Evolutionary conservation across 495 filamentous ascomycete genomes (phyloP), one percentile per base, ranked within the genome.

Genomic region (Annulohypoxylon stygium): DNA sequence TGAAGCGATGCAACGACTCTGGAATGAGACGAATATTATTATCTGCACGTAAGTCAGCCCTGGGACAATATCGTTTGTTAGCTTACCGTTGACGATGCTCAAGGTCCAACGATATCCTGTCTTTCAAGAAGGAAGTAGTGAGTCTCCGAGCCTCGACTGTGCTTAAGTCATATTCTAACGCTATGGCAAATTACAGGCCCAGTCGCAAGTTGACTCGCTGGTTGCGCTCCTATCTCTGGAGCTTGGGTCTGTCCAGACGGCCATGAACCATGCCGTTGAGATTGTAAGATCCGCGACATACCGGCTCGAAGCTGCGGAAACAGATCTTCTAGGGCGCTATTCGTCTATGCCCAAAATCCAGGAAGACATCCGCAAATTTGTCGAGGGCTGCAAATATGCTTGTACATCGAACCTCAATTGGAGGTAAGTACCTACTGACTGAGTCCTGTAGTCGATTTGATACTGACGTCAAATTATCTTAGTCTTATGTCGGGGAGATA

Each of bases 361-460:
- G 10, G 37, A 54, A 14, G 61, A 73, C 26, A 45, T 75, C 2
- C 58, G 45, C 6, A 73, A 65, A 26, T 70, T 65, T 34, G 69
- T 79, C 41, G 65, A 71, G 4, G 75, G 63, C 2, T 78, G 71
- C 55, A 73, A 74, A 48, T 75, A 66, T 66, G 71, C 68, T 20
- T 75, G 63, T n/a, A 76, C 66, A 14, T 65, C 67, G 1, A 79
- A 77, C 25, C 25, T 79, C 33, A 65, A 74, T 41, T 79, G 77
- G 77, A 77, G 72, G 70, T 75, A 51, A 12, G 50, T 61, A 20
- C 16, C 25, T 2, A 41, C 9, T 4, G 16, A 47, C 43, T 25
- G 30, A 30, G 30, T 26, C 37, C 10, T 18, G 16, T 54, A 0
- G 0, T 6, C 20, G 7, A 54, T 9, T 6, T 10, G 37, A 9